Base-by-base conservation (phyloP, 257 asterid genomes). In the Solanum paucissectum region DNA sequence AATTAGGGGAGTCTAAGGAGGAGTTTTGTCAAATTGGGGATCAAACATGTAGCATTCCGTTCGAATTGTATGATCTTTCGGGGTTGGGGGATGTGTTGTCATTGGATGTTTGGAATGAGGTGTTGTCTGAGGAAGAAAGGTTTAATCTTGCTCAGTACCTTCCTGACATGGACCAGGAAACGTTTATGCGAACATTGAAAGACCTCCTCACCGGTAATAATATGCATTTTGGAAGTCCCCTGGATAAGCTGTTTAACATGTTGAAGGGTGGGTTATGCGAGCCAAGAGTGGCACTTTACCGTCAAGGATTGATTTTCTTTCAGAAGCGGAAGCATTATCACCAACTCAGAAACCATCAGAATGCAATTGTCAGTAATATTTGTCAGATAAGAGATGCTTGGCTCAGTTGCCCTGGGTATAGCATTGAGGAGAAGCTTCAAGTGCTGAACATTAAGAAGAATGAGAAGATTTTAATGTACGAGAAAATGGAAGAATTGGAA, bases 111-210 rank as follows among this genome's bases (percentile, higher is more conserved):
- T 98, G 99, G 99, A 98, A 96, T 92, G 99, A 98, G 88, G 91
- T 92, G 79, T 91, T 98, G 75, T 91, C 95, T 0, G 99, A 96
- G 92, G 99, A 95, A 87, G 99, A 96, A 77, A 92, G 99, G 81
- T 93, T 93, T 90, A 76, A 90, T 55, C 99, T 98, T 88, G 84
- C 98, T 85, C 95, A 92, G 92, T 96, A 91, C 91, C 90, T 98
- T 72, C 99, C 99, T 32, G 99, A 98, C 90, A 93, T 96, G 98
- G 98, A 96, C 93, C 98, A 98, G 72, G 99, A 98, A 90, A 93
- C 88, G 75, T 98, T 94, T 42, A 94, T 93, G 84, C 86, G 90
- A 77, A 94, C 99, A 0, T 89, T 96, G 93, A 93, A 94, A 90
- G 99, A 95, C 90, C 94, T 98, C 37, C 92, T 96, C 83, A 90